Evolutionary conservation across 352 stramenopile genomes (phyloP).

Genomic region (Globisporangium canariense): DNA sequence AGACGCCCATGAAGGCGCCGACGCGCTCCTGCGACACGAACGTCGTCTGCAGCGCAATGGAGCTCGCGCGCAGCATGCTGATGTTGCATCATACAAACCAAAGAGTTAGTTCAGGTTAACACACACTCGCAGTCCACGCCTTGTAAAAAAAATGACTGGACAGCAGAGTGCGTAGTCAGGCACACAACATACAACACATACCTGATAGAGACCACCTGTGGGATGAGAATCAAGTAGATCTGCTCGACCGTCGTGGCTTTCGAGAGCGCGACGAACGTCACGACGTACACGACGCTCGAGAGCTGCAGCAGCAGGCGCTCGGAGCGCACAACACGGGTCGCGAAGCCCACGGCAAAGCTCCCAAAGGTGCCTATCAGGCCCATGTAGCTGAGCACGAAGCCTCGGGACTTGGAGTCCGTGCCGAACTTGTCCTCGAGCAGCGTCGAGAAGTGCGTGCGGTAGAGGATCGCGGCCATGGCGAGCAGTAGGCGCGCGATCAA

Average conservation of each 20-base stretch:
- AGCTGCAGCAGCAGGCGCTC: slow-evolving; percentile 65
- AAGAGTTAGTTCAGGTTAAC: background rate
- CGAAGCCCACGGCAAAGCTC: slow-evolving; percentile 58
- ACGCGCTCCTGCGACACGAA: slow-evolving; percentile 67
- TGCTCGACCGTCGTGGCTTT: slow-evolving; percentile 38
- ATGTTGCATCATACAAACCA: slow-evolving; percentile 12
- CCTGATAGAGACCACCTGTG: slow-evolving; percentile 71
- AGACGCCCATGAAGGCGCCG: slow-evolving; percentile 78
- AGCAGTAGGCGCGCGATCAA: slow-evolving; percentile 68
- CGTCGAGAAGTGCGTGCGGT: slow-evolving; percentile 74
- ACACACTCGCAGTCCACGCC: background rate
- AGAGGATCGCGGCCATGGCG: slow-evolving; percentile 72
- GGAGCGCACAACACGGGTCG: slow-evolving; percentile 40
- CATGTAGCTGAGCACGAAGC: slow-evolving; percentile 83
- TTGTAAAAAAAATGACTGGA: slow-evolving; percentile 2
- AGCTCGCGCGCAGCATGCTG: slow-evolving; percentile 80
- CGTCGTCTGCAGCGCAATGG: slow-evolving; percentile 66
- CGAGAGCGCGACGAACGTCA: slow-evolving; percentile 69
- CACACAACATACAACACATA: slow-evolving; percentile 12
- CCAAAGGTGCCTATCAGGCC: slow-evolving; percentile 61
- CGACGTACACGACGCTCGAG: slow-evolving; percentile 60
- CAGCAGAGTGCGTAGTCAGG: background rate
- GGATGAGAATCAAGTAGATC: slow-evolving; percentile 57
- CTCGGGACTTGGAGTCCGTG: slow-evolving; percentile 53
- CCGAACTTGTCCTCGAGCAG: slow-evolving; percentile 80